A percentile compares a stretch with the other conserved stretches of the same genome.
Evolutionary conservation across 2,329 filamentous ascomycete species (phyloP).

Genomic region (Verticillium isaacii): DNA sequence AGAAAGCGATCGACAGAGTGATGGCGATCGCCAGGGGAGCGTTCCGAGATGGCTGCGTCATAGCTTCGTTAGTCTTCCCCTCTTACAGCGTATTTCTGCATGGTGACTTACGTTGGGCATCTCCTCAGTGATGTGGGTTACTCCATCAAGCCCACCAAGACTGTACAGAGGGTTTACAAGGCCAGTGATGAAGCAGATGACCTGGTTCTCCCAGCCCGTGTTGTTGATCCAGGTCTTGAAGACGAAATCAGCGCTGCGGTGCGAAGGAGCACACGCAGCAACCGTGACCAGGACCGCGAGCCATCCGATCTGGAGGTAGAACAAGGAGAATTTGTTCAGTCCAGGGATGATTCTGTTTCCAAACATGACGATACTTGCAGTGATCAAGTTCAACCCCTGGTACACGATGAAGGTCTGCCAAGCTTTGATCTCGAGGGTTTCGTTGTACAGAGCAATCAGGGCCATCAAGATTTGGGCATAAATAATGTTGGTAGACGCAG

Average conservation of each 20-base stretch:
- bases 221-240: constrained; percentile 48
- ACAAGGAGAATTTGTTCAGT: constrained; percentile 38
- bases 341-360: constrained; percentile 37
- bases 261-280: constrained; percentile 36
- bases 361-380: constrained; percentile 39
- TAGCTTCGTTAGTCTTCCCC: neutral
- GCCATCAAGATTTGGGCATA: constrained; percentile 36
- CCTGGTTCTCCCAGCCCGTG: constrained; percentile 45
- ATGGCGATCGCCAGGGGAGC: constrained; percentile 32
- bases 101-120: constrained; percentile 38
- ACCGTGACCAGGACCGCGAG: constrained; percentile 43
- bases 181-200: constrained; percentile 45
- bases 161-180: constrained; percentile 43
- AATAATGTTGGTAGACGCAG: constrained; percentile 38
- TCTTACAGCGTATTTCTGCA: too few species aligned
- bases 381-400: constrained; percentile 36
- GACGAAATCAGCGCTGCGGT: constrained; percentile 42
- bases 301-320: constrained; percentile 42
- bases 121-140: constrained; percentile 46
- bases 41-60: constrained; percentile 25
- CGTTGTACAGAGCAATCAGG: constrained; percentile 34
- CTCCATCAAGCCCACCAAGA: constrained; percentile 41
- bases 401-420: constrained; percentile 46
- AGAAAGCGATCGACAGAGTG: constrained; percentile 44
- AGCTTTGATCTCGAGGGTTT: constrained; percentile 31